These are phyloP conservation scores for Lipomyces mesembrius DNA, from an alignment of 805 yeast species.

Conservation along the genomic window DNA sequence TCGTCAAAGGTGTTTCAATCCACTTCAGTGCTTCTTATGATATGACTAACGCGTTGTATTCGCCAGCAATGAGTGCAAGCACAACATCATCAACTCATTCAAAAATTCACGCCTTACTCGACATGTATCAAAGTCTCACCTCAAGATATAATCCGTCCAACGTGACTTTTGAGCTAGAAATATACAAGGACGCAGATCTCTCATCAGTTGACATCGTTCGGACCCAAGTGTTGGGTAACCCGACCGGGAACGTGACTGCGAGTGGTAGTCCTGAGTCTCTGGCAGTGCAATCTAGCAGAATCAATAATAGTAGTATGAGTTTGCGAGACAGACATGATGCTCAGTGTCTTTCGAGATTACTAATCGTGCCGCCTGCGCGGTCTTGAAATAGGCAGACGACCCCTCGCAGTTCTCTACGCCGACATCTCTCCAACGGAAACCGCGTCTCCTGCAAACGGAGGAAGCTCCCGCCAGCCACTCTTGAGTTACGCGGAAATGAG, in stretches of 20 bases:
- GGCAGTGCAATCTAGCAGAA: neutral
- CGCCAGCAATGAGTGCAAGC: neutral
- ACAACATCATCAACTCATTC: neutral
- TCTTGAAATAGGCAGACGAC: neutral
- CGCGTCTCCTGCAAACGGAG: neutral
- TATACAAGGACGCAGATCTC: neutral
- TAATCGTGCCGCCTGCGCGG: neutral
- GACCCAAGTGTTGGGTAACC: neutral
- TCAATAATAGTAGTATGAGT: neutral
- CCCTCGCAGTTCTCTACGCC: neutral
- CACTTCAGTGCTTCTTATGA: neutral
- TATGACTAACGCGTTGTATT: neutral
- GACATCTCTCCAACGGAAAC: neutral
- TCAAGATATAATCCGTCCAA: neutral
- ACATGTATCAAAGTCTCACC: neutral
- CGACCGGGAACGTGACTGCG: neutral
- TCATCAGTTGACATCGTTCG: neutral
- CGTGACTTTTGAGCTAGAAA: neutral
- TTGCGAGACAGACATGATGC: neutral
- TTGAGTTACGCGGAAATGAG: constrained; percentile 2
- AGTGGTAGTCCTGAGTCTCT: neutral
- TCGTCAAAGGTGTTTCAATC: neutral
- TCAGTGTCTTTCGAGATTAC: neutral
- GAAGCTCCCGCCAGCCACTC: neutral
- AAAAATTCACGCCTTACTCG: neutral